Evolutionary conservation across 2,329 filamentous ascomycete species (phyloP).

Genomic region (Sporothrix dimorphospora): DNA sequence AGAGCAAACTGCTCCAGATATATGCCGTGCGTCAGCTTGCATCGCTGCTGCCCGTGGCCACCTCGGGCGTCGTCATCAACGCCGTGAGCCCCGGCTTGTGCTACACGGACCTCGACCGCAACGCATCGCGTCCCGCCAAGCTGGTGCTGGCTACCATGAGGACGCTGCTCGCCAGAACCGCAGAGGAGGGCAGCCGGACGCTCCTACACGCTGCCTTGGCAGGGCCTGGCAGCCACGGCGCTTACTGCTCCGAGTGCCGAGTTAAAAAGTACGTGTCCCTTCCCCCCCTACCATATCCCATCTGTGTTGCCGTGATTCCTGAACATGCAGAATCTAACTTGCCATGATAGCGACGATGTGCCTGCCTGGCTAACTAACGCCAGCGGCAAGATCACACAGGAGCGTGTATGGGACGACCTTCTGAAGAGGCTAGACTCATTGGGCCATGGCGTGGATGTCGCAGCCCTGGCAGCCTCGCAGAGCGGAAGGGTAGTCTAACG

Average conservation of each 20-base stretch:
- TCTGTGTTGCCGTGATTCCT: neutral
- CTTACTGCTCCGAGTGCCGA: constrained; percentile 35
- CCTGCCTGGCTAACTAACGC: neutral
- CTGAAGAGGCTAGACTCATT: neutral
- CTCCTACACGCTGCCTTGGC: constrained; percentile 39
- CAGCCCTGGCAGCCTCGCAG: constrained; percentile 1
- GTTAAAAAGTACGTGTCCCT: neutral
- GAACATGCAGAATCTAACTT: neutral
- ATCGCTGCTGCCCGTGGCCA: constrained; percentile 6
- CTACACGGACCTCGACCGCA: constrained; percentile 40
- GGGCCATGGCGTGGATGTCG: constrained; percentile 13
- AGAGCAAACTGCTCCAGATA: constrained; percentile 37
- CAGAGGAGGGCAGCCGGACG: constrained; percentile 49
- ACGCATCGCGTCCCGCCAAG: neutral
- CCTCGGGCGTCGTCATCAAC: constrained; percentile 41
- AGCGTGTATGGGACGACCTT: constrained; percentile 19
- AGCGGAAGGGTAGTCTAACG: neutral
- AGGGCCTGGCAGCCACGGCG: constrained; percentile 40
- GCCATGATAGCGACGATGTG: neutral
- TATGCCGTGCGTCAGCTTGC: constrained; percentile 40
- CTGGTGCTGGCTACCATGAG: constrained; percentile 19
- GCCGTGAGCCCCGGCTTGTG: constrained; percentile 48
- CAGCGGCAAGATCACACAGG: neutral
- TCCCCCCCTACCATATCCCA: neutral
- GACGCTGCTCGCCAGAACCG: constrained; percentile 45